Evolutionary conservation across 1,139 yeast species (phyloP), one percentile per base, ranked within the genome.

Genomic region (Pichia sp.): DNA sequence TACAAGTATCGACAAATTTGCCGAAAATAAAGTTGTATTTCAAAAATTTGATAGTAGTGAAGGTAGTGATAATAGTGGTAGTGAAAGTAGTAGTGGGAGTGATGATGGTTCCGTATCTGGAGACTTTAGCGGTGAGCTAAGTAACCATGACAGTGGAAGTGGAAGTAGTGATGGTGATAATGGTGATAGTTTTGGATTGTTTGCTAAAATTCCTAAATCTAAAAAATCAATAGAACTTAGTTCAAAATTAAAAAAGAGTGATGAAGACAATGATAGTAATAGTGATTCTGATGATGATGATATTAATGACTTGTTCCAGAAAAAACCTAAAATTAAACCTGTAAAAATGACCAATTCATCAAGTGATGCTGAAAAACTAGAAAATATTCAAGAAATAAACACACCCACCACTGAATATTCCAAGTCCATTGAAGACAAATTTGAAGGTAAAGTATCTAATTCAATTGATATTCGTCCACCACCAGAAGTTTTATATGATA

Each of bases 401-500:
- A 2, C 27, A 8, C 8, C 15, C 2, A 13, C 15, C 15, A n/a
- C 23, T 15, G 39, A 20, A 13, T 22, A 16, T 22, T 22, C 13
- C 7, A 9, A 36, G 26, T 9, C 9, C 22, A 9, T 18, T 11
- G 35, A 29, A 7, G 20, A 36, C n/a, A n/a, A n/a, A n/a, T n/a
- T n/a, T 20, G n/a, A 29, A 6, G 36, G 40, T 24, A 39, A 40
- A n/a, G 39, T 47, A 11, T 38, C 39, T 1, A 40, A 36, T 20
- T 50, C 59, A 1, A 44, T 71, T 80, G 79, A 82, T 12, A 83
- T 92, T 7, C 79, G 98, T 62, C 99, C 99, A 2, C 90, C 98
- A 0, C 85, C 96, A 0, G 97, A 92, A 60, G 95, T 86, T 44
- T 84, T 94, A 36, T 92, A 89, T 62, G 88, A 89, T 50, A 89